Evolutionary conservation across 2,329 filamentous ascomycete species (phyloP).

Genomic region (Colletotrichum abscissum): DNA sequence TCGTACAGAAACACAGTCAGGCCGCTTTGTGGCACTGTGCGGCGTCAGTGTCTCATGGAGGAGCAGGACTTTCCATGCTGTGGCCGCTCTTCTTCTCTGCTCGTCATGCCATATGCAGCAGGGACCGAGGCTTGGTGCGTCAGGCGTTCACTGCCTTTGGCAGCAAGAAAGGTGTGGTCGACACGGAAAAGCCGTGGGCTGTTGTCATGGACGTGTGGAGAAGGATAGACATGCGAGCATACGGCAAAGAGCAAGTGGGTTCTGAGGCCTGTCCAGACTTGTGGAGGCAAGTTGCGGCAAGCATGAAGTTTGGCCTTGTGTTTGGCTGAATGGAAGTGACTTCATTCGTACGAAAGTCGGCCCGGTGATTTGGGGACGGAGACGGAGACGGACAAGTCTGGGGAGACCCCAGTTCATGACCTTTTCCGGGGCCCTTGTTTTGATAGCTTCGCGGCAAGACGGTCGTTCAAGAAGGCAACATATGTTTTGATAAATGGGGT

Average conservation of each 20-base stretch:
- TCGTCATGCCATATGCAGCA: conserved; percentile 34
- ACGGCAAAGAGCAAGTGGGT: conserved; percentile 24
- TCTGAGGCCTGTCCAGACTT: conserved; percentile 25
- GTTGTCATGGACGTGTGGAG: conserved; percentile 35
- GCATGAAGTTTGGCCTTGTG: conserved; percentile 33
- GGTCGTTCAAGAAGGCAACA: neutral
- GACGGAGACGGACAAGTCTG: neutral
- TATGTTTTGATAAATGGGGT: neutral
- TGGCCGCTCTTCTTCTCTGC: conserved; percentile 35
- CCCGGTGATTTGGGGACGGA: neutral
- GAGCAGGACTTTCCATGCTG: conserved; percentile 28
- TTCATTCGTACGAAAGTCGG: neutral
- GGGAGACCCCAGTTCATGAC: neutral
- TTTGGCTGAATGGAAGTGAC: conserved; percentile 23
- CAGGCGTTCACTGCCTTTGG: conserved; percentile 35
- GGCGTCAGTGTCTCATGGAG: conserved; percentile 30
- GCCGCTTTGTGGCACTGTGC: conserved; percentile 36
- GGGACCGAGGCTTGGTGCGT: conserved; percentile 34
- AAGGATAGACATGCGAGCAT: conserved; percentile 33
- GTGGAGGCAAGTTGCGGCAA: conserved; percentile 32
- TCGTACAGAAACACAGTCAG: conserved; percentile 33
- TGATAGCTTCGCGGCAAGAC: neutral
- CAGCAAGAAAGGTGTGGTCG: conserved; percentile 25
- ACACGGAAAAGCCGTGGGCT: conserved; percentile 34
- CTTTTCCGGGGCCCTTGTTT: neutral